Percentiles rank a stretch among this genome's conserved stretches.
Evolutionary conservation across 805 yeast species (phyloP).

Genomic region (Lipomyces spencermartinsiae): DNA sequence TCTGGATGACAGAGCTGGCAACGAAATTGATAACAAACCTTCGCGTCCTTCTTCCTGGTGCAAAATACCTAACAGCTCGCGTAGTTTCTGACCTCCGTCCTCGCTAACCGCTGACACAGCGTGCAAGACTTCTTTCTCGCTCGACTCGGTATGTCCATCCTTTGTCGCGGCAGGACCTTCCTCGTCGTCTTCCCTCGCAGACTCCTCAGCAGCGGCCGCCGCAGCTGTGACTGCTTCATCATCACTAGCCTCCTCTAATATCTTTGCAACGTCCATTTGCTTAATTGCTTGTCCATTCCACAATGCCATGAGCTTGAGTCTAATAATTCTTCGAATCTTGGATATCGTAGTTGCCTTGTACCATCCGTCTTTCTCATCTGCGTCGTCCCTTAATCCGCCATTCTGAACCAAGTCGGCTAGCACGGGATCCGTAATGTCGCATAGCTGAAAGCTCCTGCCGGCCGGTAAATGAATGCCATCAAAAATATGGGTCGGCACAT

Average conservation of each 20-base stretch:
- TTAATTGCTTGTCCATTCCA: conserved; percentile 19
- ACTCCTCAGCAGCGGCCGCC: background rate
- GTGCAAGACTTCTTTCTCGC: conserved; percentile 11
- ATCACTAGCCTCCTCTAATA: conserved; percentile 33
- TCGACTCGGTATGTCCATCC: background rate
- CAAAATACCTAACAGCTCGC: conserved; percentile 32
- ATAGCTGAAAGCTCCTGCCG: conserved; percentile 76
- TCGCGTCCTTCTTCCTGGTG: conserved; percentile 29
- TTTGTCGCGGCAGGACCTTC: background rate
- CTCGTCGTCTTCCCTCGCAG: background rate
- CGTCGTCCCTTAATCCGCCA: conserved; percentile 50
- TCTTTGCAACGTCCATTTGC: conserved; percentile 32
- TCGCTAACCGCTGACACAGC: conserved; percentile 27
- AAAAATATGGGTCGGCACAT: conserved; percentile 58
- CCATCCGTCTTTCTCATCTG: conserved; percentile 83
- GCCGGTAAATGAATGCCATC: conserved; percentile 74
- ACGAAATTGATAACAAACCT: conserved; percentile 1
- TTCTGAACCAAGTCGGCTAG: conserved; percentile 54
- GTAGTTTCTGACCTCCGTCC: conserved; percentile 25
- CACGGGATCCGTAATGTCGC: conserved; percentile 74
- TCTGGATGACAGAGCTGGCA: background rate
- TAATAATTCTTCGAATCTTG: conserved; percentile 69
- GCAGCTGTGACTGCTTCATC: conserved; percentile 21
- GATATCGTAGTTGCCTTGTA: conserved; percentile 64
- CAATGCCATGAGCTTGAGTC: conserved; percentile 71